Percentiles rank a stretch among this genome's conserved stretches.
These are phyloP conservation scores for Phytophthora fragariae DNA, from an alignment of 352 stramenopile genomes.

Conservation along the genomic window DNA sequence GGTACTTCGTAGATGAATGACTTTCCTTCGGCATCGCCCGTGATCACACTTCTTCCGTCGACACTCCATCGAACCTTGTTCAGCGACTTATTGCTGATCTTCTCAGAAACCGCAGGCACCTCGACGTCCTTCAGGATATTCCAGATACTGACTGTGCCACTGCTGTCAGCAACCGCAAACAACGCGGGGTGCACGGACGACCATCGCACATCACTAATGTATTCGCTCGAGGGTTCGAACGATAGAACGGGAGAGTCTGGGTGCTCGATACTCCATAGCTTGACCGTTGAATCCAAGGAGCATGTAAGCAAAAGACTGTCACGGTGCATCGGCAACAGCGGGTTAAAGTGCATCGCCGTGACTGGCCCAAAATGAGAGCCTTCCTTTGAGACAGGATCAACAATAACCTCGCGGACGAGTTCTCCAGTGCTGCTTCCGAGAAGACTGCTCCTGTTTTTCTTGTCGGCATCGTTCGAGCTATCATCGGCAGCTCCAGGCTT, in stretches of 20 bases:
- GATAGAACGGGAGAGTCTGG: slow-evolving; percentile 73
- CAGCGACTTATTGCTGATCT: slow-evolving; percentile 76
- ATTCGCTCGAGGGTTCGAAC: slow-evolving; percentile 90
- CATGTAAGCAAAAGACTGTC: slow-evolving; percentile 85
- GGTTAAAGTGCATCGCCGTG: slow-evolving; percentile 89
- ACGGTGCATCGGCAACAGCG: slow-evolving; percentile 68
- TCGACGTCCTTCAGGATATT: slow-evolving; percentile 89
- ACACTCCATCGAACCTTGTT: slow-evolving; percentile 88
- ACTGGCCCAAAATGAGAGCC: slow-evolving; percentile 85
- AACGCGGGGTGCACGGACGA: slow-evolving; percentile 80
- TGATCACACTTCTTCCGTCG: slow-evolving; percentile 82
- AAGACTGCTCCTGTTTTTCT: slow-evolving; percentile 44
- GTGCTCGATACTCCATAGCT: slow-evolving; percentile 87
- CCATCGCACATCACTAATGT: slow-evolving; percentile 91
- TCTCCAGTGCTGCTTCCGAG: slow-evolving; percentile 35
- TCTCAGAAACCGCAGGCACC: slow-evolving; percentile 67
- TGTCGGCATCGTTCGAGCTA: slow-evolving; percentile 43
- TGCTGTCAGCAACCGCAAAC: slow-evolving; percentile 86
- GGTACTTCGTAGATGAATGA: slow-evolving; percentile 85
- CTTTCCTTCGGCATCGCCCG: slow-evolving; percentile 78
- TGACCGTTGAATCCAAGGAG: slow-evolving; percentile 89
- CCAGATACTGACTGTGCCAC: slow-evolving; percentile 79
- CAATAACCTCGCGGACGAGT: slow-evolving; percentile 71
- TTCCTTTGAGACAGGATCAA: slow-evolving; percentile 67
- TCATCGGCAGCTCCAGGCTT: slow-evolving; percentile 50